Conservation (phyloP, 2,329 filamentous ascomycete genomes). For the Xylaria polymorpha region DNA sequence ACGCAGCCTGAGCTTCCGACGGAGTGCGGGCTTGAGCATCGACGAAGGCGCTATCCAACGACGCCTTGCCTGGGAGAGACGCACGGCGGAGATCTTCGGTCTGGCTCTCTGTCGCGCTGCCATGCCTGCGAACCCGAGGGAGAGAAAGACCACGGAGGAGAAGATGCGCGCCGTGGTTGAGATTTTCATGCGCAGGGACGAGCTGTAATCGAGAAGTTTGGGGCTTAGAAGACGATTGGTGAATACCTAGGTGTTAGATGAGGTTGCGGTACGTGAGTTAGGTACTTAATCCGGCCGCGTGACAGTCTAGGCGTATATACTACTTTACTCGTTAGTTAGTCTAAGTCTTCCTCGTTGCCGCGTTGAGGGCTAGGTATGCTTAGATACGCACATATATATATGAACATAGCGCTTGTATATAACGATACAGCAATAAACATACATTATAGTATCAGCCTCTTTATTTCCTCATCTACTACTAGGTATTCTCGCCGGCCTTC, state of each 20-base stretch:
- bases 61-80: conserved; percentile 68
- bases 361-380: background rate
- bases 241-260: background rate
- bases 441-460: too few species aligned
- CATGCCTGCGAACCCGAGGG: conserved; percentile 58
- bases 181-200: conserved; percentile 68
- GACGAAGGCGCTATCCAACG: conserved; percentile 63
- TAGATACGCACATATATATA: background rate
- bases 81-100: conserved; percentile 74
- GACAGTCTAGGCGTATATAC: background rate
- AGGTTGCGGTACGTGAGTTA: background rate
- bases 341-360: background rate
- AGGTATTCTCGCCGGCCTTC: too few species aligned
- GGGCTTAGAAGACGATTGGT: background rate
- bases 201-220: conserved; percentile 6
- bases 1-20: conserved; percentile 61
- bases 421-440: background rate
- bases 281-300: background rate
- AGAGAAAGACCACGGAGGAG: conserved; percentile 70
- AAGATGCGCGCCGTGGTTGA: conserved; percentile 75
- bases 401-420: background rate
- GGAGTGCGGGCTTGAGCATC: conserved; percentile 43
- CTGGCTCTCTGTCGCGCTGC: conserved; percentile 68
- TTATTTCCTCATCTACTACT: too few species aligned
- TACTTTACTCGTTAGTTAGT: background rate